Conservation (phyloP, 2,329 filamentous ascomycete species). For the Botrytis byssoidea region DNA sequence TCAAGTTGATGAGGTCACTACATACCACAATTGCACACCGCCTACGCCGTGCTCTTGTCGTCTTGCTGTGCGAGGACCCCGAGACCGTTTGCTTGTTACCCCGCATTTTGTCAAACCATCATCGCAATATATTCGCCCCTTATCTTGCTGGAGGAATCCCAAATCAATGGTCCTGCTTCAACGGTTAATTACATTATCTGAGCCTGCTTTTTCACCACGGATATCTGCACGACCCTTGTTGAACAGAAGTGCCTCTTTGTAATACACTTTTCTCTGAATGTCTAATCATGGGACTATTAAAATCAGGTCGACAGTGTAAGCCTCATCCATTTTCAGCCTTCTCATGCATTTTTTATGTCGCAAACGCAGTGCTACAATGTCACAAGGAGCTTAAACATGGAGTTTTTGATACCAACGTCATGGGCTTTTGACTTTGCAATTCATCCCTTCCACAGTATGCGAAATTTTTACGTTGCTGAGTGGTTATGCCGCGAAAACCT, state of each 20-base stretch:
- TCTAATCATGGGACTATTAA: slow-evolving; percentile 2
- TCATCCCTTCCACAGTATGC: background rate
- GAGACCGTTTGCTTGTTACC: slow-evolving; percentile 3
- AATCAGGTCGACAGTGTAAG: background rate
- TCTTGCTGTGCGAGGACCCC: slow-evolving; percentile 17
- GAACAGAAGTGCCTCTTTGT: background rate
- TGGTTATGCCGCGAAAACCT: background rate
- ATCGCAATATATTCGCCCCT: background rate
- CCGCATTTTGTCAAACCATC: slow-evolving; percentile 12
- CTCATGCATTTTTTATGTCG: background rate
- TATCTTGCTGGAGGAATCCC: background rate
- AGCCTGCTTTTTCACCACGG: background rate
- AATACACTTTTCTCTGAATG: background rate
- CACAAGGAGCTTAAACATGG: background rate
- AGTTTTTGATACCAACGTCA: background rate
- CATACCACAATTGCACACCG: background rate
- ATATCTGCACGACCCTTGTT: slow-evolving; percentile 1
- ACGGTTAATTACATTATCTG: slow-evolving; percentile 1
- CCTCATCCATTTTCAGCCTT: slow-evolving; percentile 5
- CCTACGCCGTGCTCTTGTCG: background rate
- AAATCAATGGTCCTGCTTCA: background rate
- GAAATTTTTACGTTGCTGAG: background rate
- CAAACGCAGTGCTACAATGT: background rate
- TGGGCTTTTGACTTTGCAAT: background rate
- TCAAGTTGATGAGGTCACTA: slow-evolving; percentile 10